These are phyloP conservation scores for Leucaena leucocephala DNA, from an alignment of 306 rosid species.

Conservation along the genomic window DNA sequence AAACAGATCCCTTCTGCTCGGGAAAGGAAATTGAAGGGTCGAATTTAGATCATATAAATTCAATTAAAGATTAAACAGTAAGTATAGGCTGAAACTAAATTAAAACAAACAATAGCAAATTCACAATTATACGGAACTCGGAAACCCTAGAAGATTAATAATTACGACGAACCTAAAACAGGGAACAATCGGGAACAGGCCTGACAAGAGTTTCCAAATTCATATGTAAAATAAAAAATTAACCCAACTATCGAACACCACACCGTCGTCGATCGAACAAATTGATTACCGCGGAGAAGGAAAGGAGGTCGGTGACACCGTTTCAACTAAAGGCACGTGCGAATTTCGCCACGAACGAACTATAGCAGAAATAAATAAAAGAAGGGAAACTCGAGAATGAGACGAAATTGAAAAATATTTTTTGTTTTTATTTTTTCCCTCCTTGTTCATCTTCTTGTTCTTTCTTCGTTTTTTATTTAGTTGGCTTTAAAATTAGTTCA, in stretches of 20 bases:
- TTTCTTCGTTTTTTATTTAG: too few species aligned
- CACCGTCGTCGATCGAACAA: conserved; percentile 5
- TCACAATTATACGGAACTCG: background rate
- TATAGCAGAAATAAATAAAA: background rate
- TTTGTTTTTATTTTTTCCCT: too few species aligned
- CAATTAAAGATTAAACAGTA: conserved; percentile 29
- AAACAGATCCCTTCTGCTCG: conserved; percentile 22
- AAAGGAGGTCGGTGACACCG: conserved; percentile 32
- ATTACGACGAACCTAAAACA: conserved; percentile 18
- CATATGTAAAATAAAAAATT: background rate
- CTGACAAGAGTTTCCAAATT: conserved; percentile 12
- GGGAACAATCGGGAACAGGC: background rate
- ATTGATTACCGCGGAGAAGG: conserved; percentile 1
- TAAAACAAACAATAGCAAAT: background rate
- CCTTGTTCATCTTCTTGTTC: too few species aligned
- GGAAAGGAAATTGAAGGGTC: conserved; percentile 24
- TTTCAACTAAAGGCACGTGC: background rate
- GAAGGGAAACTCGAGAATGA: background rate
- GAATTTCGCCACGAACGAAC: conserved; percentile 11
- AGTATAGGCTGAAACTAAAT: conserved; percentile 2
- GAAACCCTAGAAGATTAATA: conserved; percentile 9
- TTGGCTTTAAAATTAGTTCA: too few species aligned
- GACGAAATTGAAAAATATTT: background rate
- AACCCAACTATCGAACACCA: background rate
- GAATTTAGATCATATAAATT: conserved; percentile 16